A percentile compares a stretch with the other conserved stretches of the same genome.
Conservation (phyloP, 352 stramenopile genomes). For the Phytophthora cactorum region DNA sequence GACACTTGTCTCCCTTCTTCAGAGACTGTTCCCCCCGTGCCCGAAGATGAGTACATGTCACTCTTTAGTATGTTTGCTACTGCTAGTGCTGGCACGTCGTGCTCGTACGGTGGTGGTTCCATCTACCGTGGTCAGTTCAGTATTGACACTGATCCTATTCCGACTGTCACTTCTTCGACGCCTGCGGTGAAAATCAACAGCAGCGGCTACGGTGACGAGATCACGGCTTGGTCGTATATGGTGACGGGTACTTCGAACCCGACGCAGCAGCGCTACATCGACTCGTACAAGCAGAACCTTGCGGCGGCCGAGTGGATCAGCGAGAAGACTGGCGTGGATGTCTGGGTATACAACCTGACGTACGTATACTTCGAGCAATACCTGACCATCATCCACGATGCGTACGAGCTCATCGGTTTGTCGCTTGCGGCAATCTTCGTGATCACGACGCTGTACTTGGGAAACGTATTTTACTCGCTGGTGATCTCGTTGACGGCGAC, state of each 20-base stretch:
- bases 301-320: slow-evolving; percentile 57
- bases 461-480: slow-evolving; percentile 50
- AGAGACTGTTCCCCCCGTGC: slow-evolving; percentile 40
- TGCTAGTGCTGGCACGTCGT: slow-evolving; percentile 57
- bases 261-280: slow-evolving; percentile 62
- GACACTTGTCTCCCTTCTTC: slow-evolving; percentile 42
- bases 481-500: slow-evolving; percentile 47
- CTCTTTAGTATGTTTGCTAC: slow-evolving; percentile 73
- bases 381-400: slow-evolving; percentile 57
- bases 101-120: slow-evolving; percentile 63
- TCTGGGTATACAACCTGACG: slow-evolving; percentile 62
- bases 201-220: slow-evolving; percentile 43
- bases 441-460: slow-evolving; percentile 56
- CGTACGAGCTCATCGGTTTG: slow-evolving; percentile 56
- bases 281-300: slow-evolving; percentile 61
- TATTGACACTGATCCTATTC: slow-evolving; percentile 56
- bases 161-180: slow-evolving; percentile 41
- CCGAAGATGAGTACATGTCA: slow-evolving; percentile 57
- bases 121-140: slow-evolving; percentile 67
- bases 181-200: slow-evolving; percentile 52
- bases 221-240: slow-evolving; percentile 71
- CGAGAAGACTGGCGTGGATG: slow-evolving; percentile 54
- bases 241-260: slow-evolving; percentile 56
- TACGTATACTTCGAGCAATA: slow-evolving; percentile 77
- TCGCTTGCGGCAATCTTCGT: slow-evolving; percentile 55